Base-by-base conservation (phyloP, 2,329 filamentous ascomycete species). In the Graphilbum ipis-grandicollis region DNA sequence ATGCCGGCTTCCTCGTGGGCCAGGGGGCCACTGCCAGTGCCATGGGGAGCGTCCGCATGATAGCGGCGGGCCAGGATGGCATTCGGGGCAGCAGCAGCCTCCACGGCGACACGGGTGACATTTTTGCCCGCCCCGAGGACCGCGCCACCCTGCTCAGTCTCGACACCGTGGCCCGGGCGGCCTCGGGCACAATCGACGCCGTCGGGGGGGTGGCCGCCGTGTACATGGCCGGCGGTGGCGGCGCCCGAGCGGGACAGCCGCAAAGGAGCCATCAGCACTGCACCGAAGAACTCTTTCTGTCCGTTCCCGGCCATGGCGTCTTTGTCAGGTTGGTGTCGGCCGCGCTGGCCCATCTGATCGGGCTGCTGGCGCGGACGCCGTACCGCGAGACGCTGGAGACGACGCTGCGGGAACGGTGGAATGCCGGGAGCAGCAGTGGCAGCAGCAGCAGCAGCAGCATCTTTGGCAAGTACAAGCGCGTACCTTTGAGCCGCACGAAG, bases 161-260 rank as follows among this genome's bases (percentile, higher is more conserved):
- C 9, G 67, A 75, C 28, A 66, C 62, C 19, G 70, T 80, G 18
- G 71, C 74, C 2, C 65, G 60, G 43, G 74, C 76, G 18, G 71
- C 77, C 5, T 77, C 79, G 1, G 80, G 80, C 13, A 75, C 74
- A 3, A 48, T 79, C 2, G 75, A 63, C 7, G 77, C 79, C 2
- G 71, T 84, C 1, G 80, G 80, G 2, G 79, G 79, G 5, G 56
- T 61, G n/a, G 69, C 70, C 17, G 76, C 71, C 3, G 58, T 82
- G 5, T 69, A 78, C 48, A 65, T 65, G 34, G 70, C 66, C 3
- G 77, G 78, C 14, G 79, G 78, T 4, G 57, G 50, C 39, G 55
- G 54, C 5, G 50, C 53, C 5, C 45, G 56, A 3, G 59, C 64
- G 42, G 58, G 56, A 43, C n/a, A n/a, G 58, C 53, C 30, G 59